Evolutionary conservation across 2,329 filamentous ascomycete genomes (phyloP).

Genomic region (Botryotinia globosa): DNA sequence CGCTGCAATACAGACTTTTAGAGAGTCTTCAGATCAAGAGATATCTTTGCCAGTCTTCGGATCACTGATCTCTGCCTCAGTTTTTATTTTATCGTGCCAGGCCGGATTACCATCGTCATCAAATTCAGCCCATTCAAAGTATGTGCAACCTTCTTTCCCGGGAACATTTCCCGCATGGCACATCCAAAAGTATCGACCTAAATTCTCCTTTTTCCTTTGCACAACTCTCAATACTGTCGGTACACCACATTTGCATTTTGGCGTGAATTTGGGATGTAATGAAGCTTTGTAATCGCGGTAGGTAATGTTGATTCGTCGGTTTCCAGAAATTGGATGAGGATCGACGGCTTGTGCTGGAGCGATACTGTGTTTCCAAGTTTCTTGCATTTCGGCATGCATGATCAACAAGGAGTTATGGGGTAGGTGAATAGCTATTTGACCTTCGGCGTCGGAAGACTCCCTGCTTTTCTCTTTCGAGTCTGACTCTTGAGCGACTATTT

Average conservation of each 20-base stretch:
- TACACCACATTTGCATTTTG: constrained; percentile 71
- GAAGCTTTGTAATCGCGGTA: constrained; percentile 81
- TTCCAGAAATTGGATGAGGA: constrained; percentile 78
- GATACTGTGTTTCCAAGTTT: constrained; percentile 92
- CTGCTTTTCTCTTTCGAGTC: constrained; percentile 32
- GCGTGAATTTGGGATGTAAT: constrained; percentile 75
- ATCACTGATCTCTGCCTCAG: not conserved
- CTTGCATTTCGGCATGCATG: constrained; percentile 98
- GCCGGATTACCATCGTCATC: constrained; percentile 80
- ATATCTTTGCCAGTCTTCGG: not conserved
- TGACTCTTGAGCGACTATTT: constrained; percentile 61
- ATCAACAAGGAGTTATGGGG: constrained; percentile 91
- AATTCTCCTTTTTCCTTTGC: constrained; percentile 71
- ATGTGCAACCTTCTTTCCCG: constrained; percentile 66
- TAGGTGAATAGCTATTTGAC: constrained; percentile 88
- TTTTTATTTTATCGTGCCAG: constrained; percentile 44
- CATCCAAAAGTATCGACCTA: constrained; percentile 90
- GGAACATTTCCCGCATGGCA: constrained; percentile 75
- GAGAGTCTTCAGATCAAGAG: not conserved
- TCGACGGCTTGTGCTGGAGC: constrained; percentile 72
- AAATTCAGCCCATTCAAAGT: constrained; percentile 84
- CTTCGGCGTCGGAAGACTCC: constrained; percentile 61
- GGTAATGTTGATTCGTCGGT: constrained; percentile 85
- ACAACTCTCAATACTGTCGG: constrained; percentile 71
- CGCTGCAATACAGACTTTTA: not conserved